Percentiles rank a stretch among this genome's conserved stretches.
These are phyloP conservation scores for Fusarium mangiferae DNA, from an alignment of 2,329 filamentous ascomycete species.

Conservation along the genomic window DNA sequence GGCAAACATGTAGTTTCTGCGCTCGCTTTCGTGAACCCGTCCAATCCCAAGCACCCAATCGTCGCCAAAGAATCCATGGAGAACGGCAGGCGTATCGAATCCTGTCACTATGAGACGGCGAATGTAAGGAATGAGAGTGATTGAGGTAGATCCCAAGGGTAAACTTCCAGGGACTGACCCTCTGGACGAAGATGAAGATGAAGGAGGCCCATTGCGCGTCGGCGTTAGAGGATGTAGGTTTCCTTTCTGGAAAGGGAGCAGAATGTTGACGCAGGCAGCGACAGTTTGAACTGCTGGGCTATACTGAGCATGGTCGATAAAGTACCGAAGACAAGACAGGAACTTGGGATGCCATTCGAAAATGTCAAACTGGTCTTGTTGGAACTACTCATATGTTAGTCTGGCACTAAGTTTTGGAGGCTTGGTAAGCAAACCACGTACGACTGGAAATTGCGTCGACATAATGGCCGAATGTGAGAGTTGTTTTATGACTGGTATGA, in stretches of 20 bases:
- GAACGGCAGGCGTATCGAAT: constrained; percentile 85
- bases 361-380: constrained; percentile 74
- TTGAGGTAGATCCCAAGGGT: constrained; percentile 44
- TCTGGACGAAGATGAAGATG: constrained; percentile 43
- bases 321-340: constrained; percentile 89
- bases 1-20: constrained; percentile 93
- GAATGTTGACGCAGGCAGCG: constrained; percentile 91
- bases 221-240: constrained; percentile 52
- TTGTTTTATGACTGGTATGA: background rate
- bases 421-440: constrained; percentile 25
- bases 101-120: constrained; percentile 90
- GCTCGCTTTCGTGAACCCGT: constrained; percentile 85
- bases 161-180: constrained; percentile 41
- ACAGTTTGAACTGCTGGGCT: constrained; percentile 85
- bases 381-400: constrained; percentile 52
- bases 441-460: constrained; percentile 43
- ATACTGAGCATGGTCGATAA: constrained; percentile 90
- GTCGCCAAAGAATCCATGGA: constrained; percentile 97
- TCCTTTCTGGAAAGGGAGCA: constrained; percentile 82
- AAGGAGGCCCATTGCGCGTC: constrained; percentile 44
- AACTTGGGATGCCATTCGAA: constrained; percentile 94
- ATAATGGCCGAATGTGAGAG: constrained; percentile 17
- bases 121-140: constrained; percentile 88
- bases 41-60: constrained; percentile 86
- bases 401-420: background rate